Base-by-base conservation (phyloP, 1,284 basidiomycete genomes). In the Apiotrichum laibachii region DNA sequence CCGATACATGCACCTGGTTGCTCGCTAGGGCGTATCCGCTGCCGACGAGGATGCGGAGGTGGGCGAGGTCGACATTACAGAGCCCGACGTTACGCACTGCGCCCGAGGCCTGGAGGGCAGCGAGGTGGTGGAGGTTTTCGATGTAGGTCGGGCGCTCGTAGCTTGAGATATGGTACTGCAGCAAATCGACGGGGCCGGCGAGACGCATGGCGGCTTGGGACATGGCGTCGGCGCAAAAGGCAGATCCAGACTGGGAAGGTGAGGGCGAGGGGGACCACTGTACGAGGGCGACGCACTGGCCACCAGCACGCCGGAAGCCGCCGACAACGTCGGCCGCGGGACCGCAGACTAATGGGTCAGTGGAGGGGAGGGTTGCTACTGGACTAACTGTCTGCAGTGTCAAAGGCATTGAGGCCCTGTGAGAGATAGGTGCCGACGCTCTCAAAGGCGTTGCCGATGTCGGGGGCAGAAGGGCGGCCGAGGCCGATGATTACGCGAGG, bases 1-100 rank as follows among this genome's bases (percentile, higher is more conserved):
- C 60, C 22, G 60, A 62, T 44, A 60, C 45, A n/a, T 56, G 56
- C 19, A 67, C 66, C 40, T 64, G 64, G 50, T 66, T 66, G 9
- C 54, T 44, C 15, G 54, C 57, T 33, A 67, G 55, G 2, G 19
- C 44, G 46, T 59, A 61, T 4, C 66, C 66, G 15, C 54, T 57
- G 7, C 35, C 22, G 13, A 43, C 34, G 11, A 67, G 53, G 34
- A 67, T 43, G 19, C 50, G 47, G 3, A 67, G 56, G 56, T 67
- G 66, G 16, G 58, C 42, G 5, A 61, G 37, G 50, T 67, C 64
- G 34, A 65, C 57, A 52, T 67, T 62, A 26, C 60, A 61, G 2
- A 67, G 51, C 1, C 60, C 64, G 34, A 67, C 40, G 26, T 58
- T 45, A 33, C 26, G 22, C 33, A 58, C 35, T 2, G 49, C 34